These are phyloP conservation scores for Pyronema domesticum DNA, from an alignment of 495 filamentous ascomycete species.

Conservation along the genomic window DNA sequence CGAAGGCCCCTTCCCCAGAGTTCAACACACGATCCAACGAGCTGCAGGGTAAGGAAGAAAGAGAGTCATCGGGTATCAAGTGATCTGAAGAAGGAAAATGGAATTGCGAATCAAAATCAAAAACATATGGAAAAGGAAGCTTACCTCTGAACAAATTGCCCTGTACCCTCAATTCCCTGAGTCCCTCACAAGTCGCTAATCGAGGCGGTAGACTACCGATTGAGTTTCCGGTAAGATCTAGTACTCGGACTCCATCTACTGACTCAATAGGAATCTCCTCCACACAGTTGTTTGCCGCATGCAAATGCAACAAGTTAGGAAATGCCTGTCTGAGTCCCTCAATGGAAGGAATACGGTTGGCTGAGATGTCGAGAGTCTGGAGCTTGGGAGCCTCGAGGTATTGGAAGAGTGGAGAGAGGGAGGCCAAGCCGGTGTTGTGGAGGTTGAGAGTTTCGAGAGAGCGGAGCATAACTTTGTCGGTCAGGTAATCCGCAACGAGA, in stretches of 20 bases:
- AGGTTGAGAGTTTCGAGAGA: slow-evolving; percentile 59
- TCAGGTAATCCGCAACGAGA: slow-evolving; percentile 43
- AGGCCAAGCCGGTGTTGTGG: slow-evolving; percentile 46
- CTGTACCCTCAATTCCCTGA: slow-evolving; percentile 35
- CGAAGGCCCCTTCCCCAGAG: slow-evolving; percentile 4
- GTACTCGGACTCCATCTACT: slow-evolving; percentile 52
- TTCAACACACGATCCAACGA: neutral
- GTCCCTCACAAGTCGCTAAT: slow-evolving; percentile 30
- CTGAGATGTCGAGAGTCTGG: slow-evolving; percentile 57
- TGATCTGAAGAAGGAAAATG: too few relatives aligned
- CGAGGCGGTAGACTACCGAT: slow-evolving; percentile 58
- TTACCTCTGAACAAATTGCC: slow-evolving; percentile 19
- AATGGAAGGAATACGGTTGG: slow-evolving; percentile 55
- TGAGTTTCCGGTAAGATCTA: slow-evolving; percentile 71
- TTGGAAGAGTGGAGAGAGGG: slow-evolving; percentile 41
- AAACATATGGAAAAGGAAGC: neutral
- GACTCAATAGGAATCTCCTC: slow-evolving; percentile 51
- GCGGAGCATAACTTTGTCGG: slow-evolving; percentile 46
- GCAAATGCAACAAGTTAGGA: slow-evolving; percentile 45
- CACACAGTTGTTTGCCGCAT: slow-evolving; percentile 61
- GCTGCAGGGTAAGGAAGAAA: neutral
- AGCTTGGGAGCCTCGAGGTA: slow-evolving; percentile 53
- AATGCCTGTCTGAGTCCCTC: slow-evolving; percentile 40
- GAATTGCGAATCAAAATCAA: neutral
- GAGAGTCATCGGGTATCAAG: neutral